A percentile compares a stretch with the other conserved stretches of the same genome.
phyloP scores from a whole-genome alignment of 2,329 filamentous ascomycete genomes.

The Fusarium neocosmosporiellum region DNA sequence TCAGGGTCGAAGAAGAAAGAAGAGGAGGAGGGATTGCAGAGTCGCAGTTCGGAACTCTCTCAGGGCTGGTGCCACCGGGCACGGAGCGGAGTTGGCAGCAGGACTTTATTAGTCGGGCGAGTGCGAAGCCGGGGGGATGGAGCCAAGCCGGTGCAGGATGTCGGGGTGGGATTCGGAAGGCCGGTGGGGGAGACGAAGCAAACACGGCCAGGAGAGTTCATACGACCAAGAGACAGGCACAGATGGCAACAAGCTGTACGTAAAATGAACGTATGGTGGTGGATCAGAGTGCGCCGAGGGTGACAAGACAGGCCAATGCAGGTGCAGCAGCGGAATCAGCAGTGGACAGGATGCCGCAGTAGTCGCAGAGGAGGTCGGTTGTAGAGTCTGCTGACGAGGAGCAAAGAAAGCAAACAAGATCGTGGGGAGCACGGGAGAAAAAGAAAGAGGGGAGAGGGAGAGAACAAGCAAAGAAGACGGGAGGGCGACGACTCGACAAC shows the following conservation, averaged over 20 bases:
- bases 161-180: slow-evolving; percentile 39
- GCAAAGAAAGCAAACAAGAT: slow-evolving; percentile 12
- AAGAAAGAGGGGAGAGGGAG: slow-evolving; percentile 23
- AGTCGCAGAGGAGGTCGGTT: slow-evolving; percentile 16
- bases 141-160: slow-evolving; percentile 40
- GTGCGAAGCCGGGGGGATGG: slow-evolving; percentile 22
- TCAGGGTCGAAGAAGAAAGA: slow-evolving; percentile 31
- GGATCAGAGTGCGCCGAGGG: slow-evolving; percentile 44
- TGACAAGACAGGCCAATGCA: slow-evolving; percentile 45
- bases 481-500: slow-evolving; percentile 29
- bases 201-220: slow-evolving; percentile 33
- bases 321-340: slow-evolving; percentile 36
- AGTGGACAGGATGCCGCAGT: slow-evolving; percentile 37
- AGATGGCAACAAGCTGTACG: slow-evolving; percentile 45
- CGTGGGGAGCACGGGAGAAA: slow-evolving; percentile 14
- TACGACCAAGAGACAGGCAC: slow-evolving; percentile 27
- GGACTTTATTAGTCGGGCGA: slow-evolving; percentile 37
- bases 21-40: slow-evolving; percentile 30
- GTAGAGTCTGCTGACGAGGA: slow-evolving; percentile 6
- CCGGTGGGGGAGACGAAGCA: slow-evolving; percentile 34
- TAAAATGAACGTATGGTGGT: slow-evolving; percentile 50
- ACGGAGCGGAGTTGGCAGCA: slow-evolving; percentile 30
- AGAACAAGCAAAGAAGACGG: slow-evolving; percentile 11
- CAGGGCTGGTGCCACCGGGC: slow-evolving; percentile 32
- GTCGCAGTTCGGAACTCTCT: slow-evolving; percentile 22